phyloP scores from a whole-genome alignment of 2,329 filamentous ascomycete genomes.

The Metarhizium guizhouense region DNA sequence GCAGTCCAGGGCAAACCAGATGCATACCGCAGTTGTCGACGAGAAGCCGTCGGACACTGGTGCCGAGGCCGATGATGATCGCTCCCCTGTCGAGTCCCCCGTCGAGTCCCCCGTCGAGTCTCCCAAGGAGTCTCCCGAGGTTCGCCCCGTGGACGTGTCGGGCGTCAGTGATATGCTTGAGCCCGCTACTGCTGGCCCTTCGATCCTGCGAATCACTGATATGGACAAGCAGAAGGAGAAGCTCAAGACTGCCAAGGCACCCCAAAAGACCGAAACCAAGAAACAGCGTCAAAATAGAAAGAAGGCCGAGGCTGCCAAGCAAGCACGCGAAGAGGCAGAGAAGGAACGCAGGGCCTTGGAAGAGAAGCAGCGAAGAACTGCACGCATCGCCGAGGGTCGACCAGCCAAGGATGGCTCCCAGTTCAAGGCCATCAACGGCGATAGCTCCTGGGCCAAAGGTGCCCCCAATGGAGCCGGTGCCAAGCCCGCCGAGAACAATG shows the following conservation, averaged over 20 bases:
- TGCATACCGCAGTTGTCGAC: constrained; percentile 32
- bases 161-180: constrained; percentile 92
- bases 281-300: constrained; percentile 89
- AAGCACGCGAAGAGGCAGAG: constrained; percentile 67
- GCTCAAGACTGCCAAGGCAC: constrained; percentile 51
- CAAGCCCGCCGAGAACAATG: constrained; percentile 22
- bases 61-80: constrained; percentile 72
- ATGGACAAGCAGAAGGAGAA: constrained; percentile 55
- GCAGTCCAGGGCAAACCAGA: constrained; percentile 53
- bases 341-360: constrained; percentile 64
- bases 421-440: constrained; percentile 38
- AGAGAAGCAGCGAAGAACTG: constrained; percentile 76
- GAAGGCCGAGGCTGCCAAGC: constrained; percentile 77
- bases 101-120: constrained; percentile 47
- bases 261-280: constrained; percentile 72
- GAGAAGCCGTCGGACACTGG: constrained; percentile 48
- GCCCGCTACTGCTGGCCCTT: constrained; percentile 55
- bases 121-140: constrained; percentile 55
- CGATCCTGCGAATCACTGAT: constrained; percentile 70
- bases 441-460: constrained; percentile 34
- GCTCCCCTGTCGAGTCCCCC: constrained; percentile 60
- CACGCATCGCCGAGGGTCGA: constrained; percentile 73
- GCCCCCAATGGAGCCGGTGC: constrained; percentile 23
- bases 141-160: constrained; percentile 46
- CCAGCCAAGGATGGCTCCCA: constrained; percentile 70